Base-by-base conservation (phyloP, 83 land plant genomes). In the Thuja plicata region DNA sequence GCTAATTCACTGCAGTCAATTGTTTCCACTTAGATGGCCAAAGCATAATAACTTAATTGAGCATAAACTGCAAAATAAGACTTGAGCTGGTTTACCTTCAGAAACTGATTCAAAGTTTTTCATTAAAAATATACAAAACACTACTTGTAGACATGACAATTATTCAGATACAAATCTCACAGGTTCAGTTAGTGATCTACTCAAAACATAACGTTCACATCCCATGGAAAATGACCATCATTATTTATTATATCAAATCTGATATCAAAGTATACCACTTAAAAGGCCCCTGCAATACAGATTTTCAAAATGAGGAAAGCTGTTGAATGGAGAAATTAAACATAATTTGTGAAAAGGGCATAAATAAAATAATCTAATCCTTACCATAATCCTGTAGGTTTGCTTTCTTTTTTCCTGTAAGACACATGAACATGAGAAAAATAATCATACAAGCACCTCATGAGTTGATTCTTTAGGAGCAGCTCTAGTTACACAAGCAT, bases 321-420 rank as follows among this genome's bases (percentile, higher is more conserved):
- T 50, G 71, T 16, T 79, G 8, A 87, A 77, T 24, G 9, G 40
- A 16, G n/a, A 37, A 79, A 46, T 74, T 30, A 21, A 48, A 70
- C 17, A 86, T 3, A 32, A 86, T 27, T 81, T 30, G 5, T 79
- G 41, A 76, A 73, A 87, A 87, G 66, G 76, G 66, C 32, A 27
- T 86, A 40, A 54, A 45, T 43, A 16, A 12, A 30, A 89, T 13
- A 27, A 73, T 27, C 12, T 13, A 15, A 40, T 32, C 10, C 90
- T 84, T 91, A 94, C 96, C 96, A 94, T n/a, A 94, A 40, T 88
- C 96, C 94, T 40, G 90, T 85, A 32, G 89, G 50, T 13, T 87
- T 17, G 50, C 83, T 81, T 83, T 87, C 92, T 45, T 89, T 82
- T 79, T 71, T 71, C 52, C 92, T 89, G 90, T 45, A 41, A 43